Base-by-base conservation (phyloP, 345 rosid species). In the Nasturtium officinale region DNA sequence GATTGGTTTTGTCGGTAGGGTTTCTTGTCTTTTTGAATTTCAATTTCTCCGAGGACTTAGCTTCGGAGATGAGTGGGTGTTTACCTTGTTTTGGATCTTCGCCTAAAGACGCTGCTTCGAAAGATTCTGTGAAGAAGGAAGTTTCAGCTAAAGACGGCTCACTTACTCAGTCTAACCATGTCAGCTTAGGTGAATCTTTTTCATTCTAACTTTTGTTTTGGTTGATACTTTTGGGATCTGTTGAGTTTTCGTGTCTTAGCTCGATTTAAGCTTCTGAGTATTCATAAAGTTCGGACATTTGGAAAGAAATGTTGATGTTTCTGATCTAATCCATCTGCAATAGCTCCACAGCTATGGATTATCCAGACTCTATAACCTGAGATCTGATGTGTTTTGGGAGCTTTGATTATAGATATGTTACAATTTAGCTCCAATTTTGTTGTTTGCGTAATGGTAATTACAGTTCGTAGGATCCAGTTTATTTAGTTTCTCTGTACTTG, bases 81-180 rank as follows among this genome's bases (percentile, higher is more conserved):
- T 86, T 90, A 58, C 93, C 99, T 72, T 95, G 99, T 84, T 95
- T 95, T 77, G 94, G 91, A 82, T 95, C 99, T 85, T 84, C 99
- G 61, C 80, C 75, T 81, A 86, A 87, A 81, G 95, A 82, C 38
- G 75, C 77, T 65, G 69, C 77, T 74, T 78, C 86, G 18, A 88
- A 91, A 81, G 99, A 88, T 81, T 71, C 80, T 15, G 83, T 82
- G 72, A 80, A 62, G 72, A 87, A 85, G 84, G 88, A 90, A 77
- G 90, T 84, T 82, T 86, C 89, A 52, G 82, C 84, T 65, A 89
- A 89, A 82, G 97, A 94, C 56, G 83, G 79, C 55, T 85, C 96
- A 51, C 80, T 83, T 81, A 71, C 82, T 77, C 97, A 87, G 86
- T 81, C 98, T 57, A 82, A 85, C 72, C 92, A 81, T 82, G 85